Conservation (phyloP, 768 basidiomycete genomes). For the Tephrocybe sp. region DNA sequence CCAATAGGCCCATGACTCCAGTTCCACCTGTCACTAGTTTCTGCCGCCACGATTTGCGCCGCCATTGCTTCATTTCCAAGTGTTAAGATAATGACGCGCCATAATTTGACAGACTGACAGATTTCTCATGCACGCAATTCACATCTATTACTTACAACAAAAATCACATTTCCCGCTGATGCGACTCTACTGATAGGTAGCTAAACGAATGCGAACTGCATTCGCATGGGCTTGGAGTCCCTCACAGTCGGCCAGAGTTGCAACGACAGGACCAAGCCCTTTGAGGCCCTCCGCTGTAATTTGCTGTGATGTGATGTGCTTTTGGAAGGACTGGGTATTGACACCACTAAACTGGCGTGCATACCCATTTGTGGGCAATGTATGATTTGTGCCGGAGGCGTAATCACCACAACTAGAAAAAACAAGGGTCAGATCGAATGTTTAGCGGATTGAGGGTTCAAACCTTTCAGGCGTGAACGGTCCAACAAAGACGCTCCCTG, state of each 20-base stretch:
- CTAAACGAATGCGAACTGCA: slow-evolving; percentile 85
- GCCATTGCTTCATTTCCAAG: no score
- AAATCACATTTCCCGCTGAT: not conserved
- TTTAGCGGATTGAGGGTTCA: slow-evolving; percentile 10
- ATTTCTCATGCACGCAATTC: no score
- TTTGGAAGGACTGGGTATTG: slow-evolving; percentile 96
- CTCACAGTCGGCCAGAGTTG: slow-evolving; percentile 91
- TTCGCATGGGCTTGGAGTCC: slow-evolving; percentile 94
- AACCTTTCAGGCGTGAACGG: slow-evolving; percentile 95
- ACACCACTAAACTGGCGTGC: slow-evolving; percentile 98
- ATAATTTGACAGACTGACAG: no score
- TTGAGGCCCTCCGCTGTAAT: slow-evolving; percentile 77
- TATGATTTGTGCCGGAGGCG: slow-evolving; percentile 98
- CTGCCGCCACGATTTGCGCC: no score
- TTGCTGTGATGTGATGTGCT: slow-evolving; percentile 97
- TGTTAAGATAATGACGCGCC: no score
- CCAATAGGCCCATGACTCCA: no score
- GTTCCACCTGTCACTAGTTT: no score
- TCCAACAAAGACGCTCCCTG: slow-evolving; percentile 96
- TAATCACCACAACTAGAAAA: slow-evolving; percentile 89
- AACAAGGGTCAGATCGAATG: slow-evolving; percentile 5
- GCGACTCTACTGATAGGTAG: slow-evolving; percentile 5
- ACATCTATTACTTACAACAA: not conserved
- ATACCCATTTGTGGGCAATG: slow-evolving; percentile 93
- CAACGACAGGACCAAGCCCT: slow-evolving; percentile 83